Base-by-base conservation (phyloP, 371 early-diverging fungal species). In the Parasitella parasitica region DNA sequence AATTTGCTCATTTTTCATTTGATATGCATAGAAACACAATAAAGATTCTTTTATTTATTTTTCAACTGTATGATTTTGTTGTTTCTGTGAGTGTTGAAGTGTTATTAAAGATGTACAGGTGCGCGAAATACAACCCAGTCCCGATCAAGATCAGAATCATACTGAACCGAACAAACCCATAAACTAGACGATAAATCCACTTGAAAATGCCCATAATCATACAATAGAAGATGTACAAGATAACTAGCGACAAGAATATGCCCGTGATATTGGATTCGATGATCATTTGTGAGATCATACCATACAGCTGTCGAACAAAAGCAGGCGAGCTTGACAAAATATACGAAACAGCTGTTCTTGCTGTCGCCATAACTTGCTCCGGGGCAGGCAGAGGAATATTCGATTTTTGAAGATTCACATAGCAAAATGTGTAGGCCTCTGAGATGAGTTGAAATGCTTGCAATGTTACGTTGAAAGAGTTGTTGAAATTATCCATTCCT, bases 91-190 rank as follows among this genome's bases (percentile, higher is more conserved):
- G 11, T 9, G 28, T 34, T 9, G 53, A 2, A 4, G 54, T 38
- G 16, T 32, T 34, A 39, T 12, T 18, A n/a, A 16, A 32, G 18
- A 41, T 3, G 8, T 61, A 46, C 5, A 54, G 30, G n/a, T 64
- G 68, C 15, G 66, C 38, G 7, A 71, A 24, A 34, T 69, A 67
- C 0, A 70, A n/a, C 0, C 60, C 5, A 15, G 59, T 52, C 11
- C 30, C 65, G 15, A 72, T 28, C 18, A 68, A 11, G 34, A 53
- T 34, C 15, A 75, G 35, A 15, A 80, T 61, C 5, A 80, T 37
- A 34, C 66, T 71, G 54, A 79, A 76, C 3, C 73, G 71, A 22
- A 80, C 60, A 67, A 80, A 80, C 6, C 72, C 72, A 56, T 61
- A 72, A 3, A 73, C 37, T n/a, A 77, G 36, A 26, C 77, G 63